Percentiles rank a stretch among this genome's conserved stretches.
These are phyloP conservation scores for Acanthamoeba sp. DNA, from an alignment of 208 protist genomes.

Conservation along the genomic window DNA sequence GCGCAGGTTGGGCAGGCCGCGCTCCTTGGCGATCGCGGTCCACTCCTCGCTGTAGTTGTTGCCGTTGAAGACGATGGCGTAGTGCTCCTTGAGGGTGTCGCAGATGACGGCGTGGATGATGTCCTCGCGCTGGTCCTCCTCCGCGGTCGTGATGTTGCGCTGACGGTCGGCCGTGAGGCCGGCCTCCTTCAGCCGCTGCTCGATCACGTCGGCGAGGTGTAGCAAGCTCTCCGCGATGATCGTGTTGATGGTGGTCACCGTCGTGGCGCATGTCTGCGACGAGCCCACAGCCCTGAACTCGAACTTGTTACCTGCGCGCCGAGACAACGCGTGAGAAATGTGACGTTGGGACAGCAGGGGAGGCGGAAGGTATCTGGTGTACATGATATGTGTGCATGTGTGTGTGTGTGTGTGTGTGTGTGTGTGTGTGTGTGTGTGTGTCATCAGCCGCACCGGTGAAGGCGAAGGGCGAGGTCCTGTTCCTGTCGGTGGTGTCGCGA, in stretches of 20 bases:
- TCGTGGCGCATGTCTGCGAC: conserved; percentile 86
- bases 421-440: not conserved
- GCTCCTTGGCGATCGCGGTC: conserved; percentile 83
- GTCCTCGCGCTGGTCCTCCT: not conserved
- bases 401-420: not conserved
- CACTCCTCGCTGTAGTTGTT: conserved; percentile 89
- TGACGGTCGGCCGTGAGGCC: not conserved
- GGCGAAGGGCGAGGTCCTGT: conserved; percentile 93
- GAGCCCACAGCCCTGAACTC: conserved; percentile 93
- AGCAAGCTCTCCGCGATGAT: conserved; percentile 89
- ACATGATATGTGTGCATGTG: too few species aligned
- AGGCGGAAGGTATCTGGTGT: not conserved
- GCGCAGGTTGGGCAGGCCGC: conserved; percentile 84
- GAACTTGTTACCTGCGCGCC: conserved; percentile 89
- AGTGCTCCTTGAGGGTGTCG: conserved; percentile 83
- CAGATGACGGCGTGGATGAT: conserved; percentile 81
- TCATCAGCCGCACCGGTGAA: conserved; percentile 85
- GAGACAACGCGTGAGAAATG: not conserved
- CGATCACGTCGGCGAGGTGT: conserved; percentile 84
- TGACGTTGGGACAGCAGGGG: not conserved
- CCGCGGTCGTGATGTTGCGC: not conserved
- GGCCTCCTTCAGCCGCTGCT: conserved; percentile 73
- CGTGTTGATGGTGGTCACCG: conserved; percentile 91
- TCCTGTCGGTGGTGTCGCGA: conserved; percentile 90
- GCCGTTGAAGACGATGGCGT: conserved; percentile 89